A percentile compares a stretch with the other conserved stretches of the same genome.
phyloP scores from a whole-genome alignment of 2,329 filamentous ascomycete species.

The Sclerotinia spermophila region DNA sequence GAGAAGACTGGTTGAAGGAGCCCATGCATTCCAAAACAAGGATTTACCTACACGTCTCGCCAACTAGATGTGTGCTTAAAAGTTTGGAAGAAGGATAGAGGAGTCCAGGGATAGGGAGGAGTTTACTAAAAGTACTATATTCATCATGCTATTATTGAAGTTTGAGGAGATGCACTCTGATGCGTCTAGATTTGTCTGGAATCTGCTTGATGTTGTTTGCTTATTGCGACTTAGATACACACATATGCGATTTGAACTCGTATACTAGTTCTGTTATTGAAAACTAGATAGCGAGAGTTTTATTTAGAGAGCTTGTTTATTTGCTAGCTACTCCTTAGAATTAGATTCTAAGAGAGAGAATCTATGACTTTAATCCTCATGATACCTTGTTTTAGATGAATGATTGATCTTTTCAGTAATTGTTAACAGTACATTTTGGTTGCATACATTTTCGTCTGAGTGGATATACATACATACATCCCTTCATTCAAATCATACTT shows the following conservation, averaged over 20 bases:
- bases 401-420: not conserved
- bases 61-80: not conserved
- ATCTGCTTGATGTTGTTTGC: conserved; percentile 6
- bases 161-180: not conserved
- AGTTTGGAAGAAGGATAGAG: not conserved
- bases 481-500: too few species aligned
- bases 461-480: too few species aligned
- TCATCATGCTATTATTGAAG: not conserved
- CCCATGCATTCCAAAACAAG: conserved; percentile 36
- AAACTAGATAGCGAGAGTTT: conserved; percentile 15
- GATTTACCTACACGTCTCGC: conserved; percentile 24
- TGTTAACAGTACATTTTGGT: not conserved
- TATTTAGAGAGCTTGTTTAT: conserved; percentile 9
- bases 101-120: not conserved
- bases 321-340: conserved; percentile 10
- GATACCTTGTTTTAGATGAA: not conserved
- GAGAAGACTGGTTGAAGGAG: conserved; percentile 39
- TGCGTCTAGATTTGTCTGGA: conserved; percentile 8
- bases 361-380: not conserved
- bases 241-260: conserved; percentile 8
- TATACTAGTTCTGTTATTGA: conserved; percentile 1
- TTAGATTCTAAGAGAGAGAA: not conserved
- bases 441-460: too few species aligned
- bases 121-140: not conserved
- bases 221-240: conserved; percentile 18